These are phyloP conservation scores for Cladosporium phlei DNA, from an alignment of 2,329 filamentous ascomycete genomes.

Conservation along the genomic window DNA sequence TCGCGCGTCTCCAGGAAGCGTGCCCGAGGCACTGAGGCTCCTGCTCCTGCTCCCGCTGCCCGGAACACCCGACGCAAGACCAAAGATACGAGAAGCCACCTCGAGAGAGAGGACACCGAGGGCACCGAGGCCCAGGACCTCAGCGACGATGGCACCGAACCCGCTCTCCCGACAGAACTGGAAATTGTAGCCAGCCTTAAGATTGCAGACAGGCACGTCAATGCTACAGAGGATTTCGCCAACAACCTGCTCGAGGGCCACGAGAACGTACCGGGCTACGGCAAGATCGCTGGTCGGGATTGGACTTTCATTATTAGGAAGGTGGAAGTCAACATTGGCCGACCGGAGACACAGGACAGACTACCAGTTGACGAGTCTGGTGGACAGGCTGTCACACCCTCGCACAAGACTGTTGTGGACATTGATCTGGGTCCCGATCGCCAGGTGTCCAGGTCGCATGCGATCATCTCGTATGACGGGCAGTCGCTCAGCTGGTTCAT, in stretches of 20 bases:
- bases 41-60: conserved; percentile 20
- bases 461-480: conserved; percentile 45
- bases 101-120: conserved; percentile 34
- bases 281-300: conserved; percentile 73
- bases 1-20: conserved; percentile 44
- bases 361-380: conserved; percentile 23
- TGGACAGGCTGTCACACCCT: conserved; percentile 20
- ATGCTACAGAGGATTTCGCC: conserved; percentile 54
- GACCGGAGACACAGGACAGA: conserved; percentile 44
- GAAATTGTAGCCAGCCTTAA: conserved; percentile 41
- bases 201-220: conserved; percentile 47
- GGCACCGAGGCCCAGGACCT: conserved; percentile 36
- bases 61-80: conserved; percentile 32
- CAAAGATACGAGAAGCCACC: conserved; percentile 29
- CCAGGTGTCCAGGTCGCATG: conserved; percentile 47
- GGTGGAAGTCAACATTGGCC: conserved; percentile 70
- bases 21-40: conserved; percentile 32
- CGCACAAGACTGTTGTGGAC: conserved; percentile 55
- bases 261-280: conserved; percentile 59
- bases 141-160: conserved; percentile 35
- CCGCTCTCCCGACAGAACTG: conserved; percentile 37
- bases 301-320: conserved; percentile 82
- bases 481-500: conserved; percentile 67
- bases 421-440: conserved; percentile 68
- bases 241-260: conserved; percentile 46